Evolutionary conservation across 1,139 yeast species (phyloP), one percentile per base, ranked within the genome.

Genomic region (Taphrina betulina): DNA sequence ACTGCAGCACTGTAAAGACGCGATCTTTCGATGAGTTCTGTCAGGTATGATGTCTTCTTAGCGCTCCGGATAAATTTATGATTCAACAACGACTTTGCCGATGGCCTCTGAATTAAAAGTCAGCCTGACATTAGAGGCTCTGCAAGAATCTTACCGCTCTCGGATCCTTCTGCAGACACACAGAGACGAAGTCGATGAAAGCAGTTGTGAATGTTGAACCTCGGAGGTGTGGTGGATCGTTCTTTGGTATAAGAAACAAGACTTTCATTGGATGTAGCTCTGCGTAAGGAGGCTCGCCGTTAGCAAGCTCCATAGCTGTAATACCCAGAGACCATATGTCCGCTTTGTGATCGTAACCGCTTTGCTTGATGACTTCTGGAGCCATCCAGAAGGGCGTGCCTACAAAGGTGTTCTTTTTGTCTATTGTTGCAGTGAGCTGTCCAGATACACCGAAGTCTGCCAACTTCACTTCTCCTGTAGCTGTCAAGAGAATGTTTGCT

Each of bases 381-480:
- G 95, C 95, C 95, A 87, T 87, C 95, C 95, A 87, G 68, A 80
- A 85, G 17, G 95, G 95, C 0, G 95, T 86, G 0, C 95, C 95
- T 33, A 86, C 95, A 73, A 86, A 83, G 0, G 95, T 86, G 59
- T 79, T 75, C 62, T 82, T 78, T 61, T 78, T 79, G 53, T 77
- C 75, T 48, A 75, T 73, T 0, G 86, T 80, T 37, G 79, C 73
- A n/a, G 83, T 78, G 35, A 85, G 72, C 65, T 85, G 88, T 0
- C 92, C 92, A 64, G 90, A 83, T 5, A 87, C 95, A 0, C 95
- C 95, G 73, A 87, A 86, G 70, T 87, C 95, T 0, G 88, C 95
- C 41, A 87, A 69, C 66, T 86, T 86, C 14, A 86, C 80, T 14
- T 72, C 71, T 0, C 90, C 94, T 7, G 66, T 65, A 1, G 74